Evolutionary conservation across 495 filamentous ascomycete genomes (phyloP), one percentile per base, ranked within the genome.

Genomic region (Penicillium bovifimosum): DNA sequence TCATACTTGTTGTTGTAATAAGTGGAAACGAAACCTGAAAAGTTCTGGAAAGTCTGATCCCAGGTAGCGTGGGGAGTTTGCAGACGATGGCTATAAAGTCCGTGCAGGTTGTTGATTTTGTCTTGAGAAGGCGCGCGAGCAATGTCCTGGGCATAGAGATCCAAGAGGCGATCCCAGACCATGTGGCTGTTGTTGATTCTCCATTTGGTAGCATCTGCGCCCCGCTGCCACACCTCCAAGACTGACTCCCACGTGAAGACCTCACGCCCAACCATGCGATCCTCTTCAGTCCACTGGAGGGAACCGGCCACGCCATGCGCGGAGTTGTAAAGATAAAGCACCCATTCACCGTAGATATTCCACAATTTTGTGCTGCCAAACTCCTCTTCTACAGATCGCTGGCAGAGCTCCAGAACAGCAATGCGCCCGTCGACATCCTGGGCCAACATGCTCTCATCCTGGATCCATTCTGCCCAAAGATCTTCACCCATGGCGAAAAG

Each of bases 301-400:
- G 81, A 73, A 34, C 71, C 66, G 31, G 72, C 68, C 60, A 84
- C 80, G 48, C 80, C 83, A 62, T 81, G 78, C 26, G 81, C 72
- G 28, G 75, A 65, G 26, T 71, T 78, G 58, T 90, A 87, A 7
- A 95, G 80, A 16, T 84, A 83, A 61, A 86, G 81, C 53, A 96
- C 80, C 76, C 86, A 96, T 58, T 95, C 85, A 53, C 87, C 91
- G 68, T 96, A 96, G 16, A 86, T 79, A 50, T 83, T 76, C 92
- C 95, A 98, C 13, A 98, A 76, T 63, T 85, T 88, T 31, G 86
- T 79, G 59, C 92, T 96, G 48, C 80, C 84, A 38, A 86, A 82
- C 63, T 97, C 92, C 55, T 92, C 90, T 50, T 80, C 73, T 28
- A 93, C 82, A 17, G 90, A 91, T 54, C 82, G 85, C 39, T 84